Evolutionary conservation across 1,139 yeast genomes (phyloP).

Genomic region (Diutina siamensis): DNA sequence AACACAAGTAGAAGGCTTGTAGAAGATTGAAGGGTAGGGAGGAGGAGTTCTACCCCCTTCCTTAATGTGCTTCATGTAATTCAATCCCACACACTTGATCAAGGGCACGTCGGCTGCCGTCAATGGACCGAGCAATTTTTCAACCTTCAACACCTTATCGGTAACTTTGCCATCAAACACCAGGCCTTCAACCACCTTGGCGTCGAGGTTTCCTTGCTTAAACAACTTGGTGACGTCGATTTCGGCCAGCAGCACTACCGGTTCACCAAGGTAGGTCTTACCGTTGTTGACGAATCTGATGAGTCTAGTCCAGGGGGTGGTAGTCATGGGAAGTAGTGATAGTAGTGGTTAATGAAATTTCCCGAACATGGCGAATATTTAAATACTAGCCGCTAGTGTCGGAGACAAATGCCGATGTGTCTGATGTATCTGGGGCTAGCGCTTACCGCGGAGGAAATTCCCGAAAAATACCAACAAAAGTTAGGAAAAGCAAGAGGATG

Average conservation of each 20-base stretch:
- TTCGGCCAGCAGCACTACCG: neutral
- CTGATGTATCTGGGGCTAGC: too few species aligned
- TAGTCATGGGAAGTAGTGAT: neutral
- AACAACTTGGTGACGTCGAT: neutral
- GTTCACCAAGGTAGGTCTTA: constrained; percentile 3
- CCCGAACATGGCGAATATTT: too few species aligned
- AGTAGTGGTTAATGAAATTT: too few species aligned
- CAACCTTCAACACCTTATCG: constrained; percentile 18
- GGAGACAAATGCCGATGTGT: too few species aligned
- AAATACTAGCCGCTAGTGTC: too few species aligned
- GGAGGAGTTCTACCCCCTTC: constrained; percentile 25
- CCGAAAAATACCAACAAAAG: too few species aligned
- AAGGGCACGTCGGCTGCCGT: constrained; percentile 22
- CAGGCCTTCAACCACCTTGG: constrained; percentile 29
- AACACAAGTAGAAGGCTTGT: constrained; percentile 31
- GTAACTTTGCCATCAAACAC: constrained; percentile 28
- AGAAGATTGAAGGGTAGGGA: constrained; percentile 35
- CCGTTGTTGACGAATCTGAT: constrained; percentile 6
- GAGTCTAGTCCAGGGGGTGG: constrained; percentile 4
- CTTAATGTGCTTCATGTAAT: constrained; percentile 21
- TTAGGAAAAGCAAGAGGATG: too few species aligned
- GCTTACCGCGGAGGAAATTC: too few species aligned
- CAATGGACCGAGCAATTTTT: constrained; percentile 26
- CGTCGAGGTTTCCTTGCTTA: constrained; percentile 11
- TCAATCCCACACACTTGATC: constrained; percentile 26